Evolutionary conservation across 2,329 filamentous ascomycete genomes (phyloP), one percentile per base, ranked within the genome.

Genomic region (Penicillium frequentans): DNA sequence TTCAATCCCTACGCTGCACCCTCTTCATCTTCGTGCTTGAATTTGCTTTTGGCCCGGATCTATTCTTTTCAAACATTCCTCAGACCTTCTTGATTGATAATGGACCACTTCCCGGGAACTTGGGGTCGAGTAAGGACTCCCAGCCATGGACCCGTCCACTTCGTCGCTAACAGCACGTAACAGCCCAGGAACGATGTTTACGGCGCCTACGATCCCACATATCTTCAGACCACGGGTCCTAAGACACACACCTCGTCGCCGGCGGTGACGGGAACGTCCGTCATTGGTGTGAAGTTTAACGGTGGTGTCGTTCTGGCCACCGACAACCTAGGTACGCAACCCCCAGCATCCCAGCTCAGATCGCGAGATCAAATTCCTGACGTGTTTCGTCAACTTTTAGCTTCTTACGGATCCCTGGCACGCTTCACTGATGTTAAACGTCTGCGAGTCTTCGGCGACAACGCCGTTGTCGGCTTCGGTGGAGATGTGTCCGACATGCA

Each of bases 401-500:
- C 95, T 67, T 99, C 95, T 57, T 99, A 99, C 78, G 95, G 95
- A 75, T 97, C 95, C 56, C 90, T 93, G 65, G 93, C 95, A 59
- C 91, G 95, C 73, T 99, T 98, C 84, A 93, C 90, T 70, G 90
- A 97, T 76, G 91, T 98, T 74, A 96, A 97, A 81, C 93, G 95
- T 73, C 88, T 99, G 66, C 91, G 91, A 69, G 84, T 87, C 68
- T 98, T 98, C 78, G 91, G 92, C 78, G 83, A 87, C 64, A 86
- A 88, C 64, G 88, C 91, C 29, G 85, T 98, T 59, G 84, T 99
- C 71, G 95, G 95, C 70, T 96, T 98, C 79, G 91, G 92, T 75
- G 95, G 95, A 75, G 95, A 99, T 81, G 89, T 99, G 68, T 96
- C 91, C 64, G 95, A 99, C 82, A 98, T 99, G 95, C 95, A 99